A percentile compares a stretch with the other conserved stretches of the same genome.
These are phyloP conservation scores for Trichaptum fuscoviolaceum DNA, from an alignment of 768 basidiomycete species.

Conservation along the genomic window DNA sequence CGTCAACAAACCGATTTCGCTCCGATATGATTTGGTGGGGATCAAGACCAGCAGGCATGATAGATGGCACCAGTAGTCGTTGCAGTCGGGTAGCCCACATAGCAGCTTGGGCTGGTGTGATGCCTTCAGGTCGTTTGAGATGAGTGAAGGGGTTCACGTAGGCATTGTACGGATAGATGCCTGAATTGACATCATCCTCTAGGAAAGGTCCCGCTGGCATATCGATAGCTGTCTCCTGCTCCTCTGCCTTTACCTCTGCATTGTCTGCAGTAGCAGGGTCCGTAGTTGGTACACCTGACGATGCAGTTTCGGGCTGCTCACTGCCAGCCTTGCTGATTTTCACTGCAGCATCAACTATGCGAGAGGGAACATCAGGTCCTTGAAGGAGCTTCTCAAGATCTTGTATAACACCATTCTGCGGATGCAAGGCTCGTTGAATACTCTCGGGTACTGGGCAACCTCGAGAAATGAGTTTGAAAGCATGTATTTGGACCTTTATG, in stretches of 20 bases:
- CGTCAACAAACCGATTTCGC: constrained; percentile 86
- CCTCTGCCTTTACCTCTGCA: constrained; percentile 49
- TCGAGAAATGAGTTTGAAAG: constrained; percentile 67
- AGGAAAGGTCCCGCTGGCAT: constrained; percentile 70
- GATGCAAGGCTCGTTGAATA: constrained; percentile 64
- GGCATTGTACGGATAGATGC: constrained; percentile 90
- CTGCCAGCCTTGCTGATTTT: constrained; percentile 58
- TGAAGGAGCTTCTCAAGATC: constrained; percentile 65
- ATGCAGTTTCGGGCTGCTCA: constrained; percentile 8
- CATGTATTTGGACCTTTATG: constrained; percentile 78
- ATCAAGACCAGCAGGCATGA: constrained; percentile 90
- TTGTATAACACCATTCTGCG: constrained; percentile 52
- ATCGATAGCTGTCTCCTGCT: constrained; percentile 38
- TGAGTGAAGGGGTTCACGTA: constrained; percentile 81
- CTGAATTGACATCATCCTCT: constrained; percentile 74
- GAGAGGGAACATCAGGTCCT: constrained; percentile 51
- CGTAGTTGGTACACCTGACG: background rate
- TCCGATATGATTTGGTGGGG: constrained; percentile 89
- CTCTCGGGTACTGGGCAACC: constrained; percentile 63
- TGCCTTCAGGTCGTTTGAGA: constrained; percentile 59
- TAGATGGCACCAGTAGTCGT: constrained; percentile 76
- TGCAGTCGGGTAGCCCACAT: constrained; percentile 71
- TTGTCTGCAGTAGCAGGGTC: constrained; percentile 15
- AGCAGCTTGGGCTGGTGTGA: constrained; percentile 38
- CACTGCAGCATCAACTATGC: constrained; percentile 70